Evolutionary conservation across 768 basidiomycete species (phyloP), one percentile per base, ranked within the genome.

Genomic region (Agaricus blazei): DNA sequence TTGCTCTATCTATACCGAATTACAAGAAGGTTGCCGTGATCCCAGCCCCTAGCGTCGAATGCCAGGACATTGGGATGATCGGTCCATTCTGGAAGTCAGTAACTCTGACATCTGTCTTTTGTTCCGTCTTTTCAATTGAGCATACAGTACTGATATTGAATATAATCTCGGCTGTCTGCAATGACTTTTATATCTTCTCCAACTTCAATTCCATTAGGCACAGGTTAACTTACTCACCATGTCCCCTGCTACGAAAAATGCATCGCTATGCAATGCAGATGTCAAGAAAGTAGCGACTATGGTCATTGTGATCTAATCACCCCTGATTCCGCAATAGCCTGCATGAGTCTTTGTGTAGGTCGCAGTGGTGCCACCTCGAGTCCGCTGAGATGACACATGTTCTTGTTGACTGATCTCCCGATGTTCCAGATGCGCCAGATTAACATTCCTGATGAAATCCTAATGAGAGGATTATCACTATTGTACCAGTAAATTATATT

Each of bases 401-500:
- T 5, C 45, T 23, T 45, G 11, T 37, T 23, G 52, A 8, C 37
- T 3, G 36, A 2, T 34, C 29, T 43, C 37, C 45, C 51, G 24
- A 52, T 43, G 19, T 34, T 41, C 51, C 51, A 52, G 11, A 52
- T 52, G 29, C 51, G 51, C 51, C 51, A 52, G 3, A 52, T 36
- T 23, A 52, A 14, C 6, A 52, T 43, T 15, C 51, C 51, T 52
- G 31, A 3, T 15, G 24, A 19, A 48, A 26, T 19, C 19, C 19
- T 19, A 37, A 8, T 37, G 19, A 19, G 11, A 14, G 24, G 5
- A 9, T 9, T 1, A 27, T 43, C 23, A n/a, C 28, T 24, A 19
- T 27, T 14, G 19, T 27, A 7, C 28, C 12, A 19, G 19, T 19
- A 19, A 19, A 19, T 19, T 19, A 19, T 19, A 8, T 43, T 44